Percentiles rank a stretch among this genome's conserved stretches.
phyloP scores from a whole-genome alignment of 306 rosid species.

The Glycine latifolia region DNA sequence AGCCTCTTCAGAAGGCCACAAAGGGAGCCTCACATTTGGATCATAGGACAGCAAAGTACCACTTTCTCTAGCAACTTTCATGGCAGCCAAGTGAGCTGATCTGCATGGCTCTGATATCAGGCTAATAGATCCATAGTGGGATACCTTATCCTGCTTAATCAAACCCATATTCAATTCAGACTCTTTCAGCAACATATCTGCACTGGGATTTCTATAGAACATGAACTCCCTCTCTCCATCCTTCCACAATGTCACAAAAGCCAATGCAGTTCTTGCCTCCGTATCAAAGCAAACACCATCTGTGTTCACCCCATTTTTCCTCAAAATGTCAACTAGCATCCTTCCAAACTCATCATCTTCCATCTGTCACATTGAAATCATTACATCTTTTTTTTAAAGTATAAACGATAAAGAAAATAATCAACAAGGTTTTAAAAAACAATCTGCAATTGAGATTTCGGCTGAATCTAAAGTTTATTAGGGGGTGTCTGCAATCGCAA shows the following conservation, averaged over 20 bases:
- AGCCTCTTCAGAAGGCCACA: constrained; percentile 74
- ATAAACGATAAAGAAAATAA: not conserved
- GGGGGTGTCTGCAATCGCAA: not conserved
- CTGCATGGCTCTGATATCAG: constrained; percentile 74
- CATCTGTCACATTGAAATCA: constrained; percentile 48
- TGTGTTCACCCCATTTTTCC: constrained; percentile 56
- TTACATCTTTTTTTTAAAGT: not conserved
- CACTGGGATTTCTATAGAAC: constrained; percentile 80
- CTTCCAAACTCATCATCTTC: constrained; percentile 78
- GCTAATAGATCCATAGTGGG: constrained; percentile 78
- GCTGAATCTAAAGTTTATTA: not conserved
- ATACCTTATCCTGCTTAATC: constrained; percentile 64
- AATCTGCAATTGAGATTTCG: not conserved
- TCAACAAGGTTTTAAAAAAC: not conserved
- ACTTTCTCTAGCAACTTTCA: constrained; percentile 65
- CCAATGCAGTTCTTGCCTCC: constrained; percentile 77
- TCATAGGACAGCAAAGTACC: constrained; percentile 76
- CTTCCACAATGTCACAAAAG: constrained; percentile 67
- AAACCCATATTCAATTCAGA: constrained; percentile 61
- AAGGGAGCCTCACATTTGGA: constrained; percentile 68
- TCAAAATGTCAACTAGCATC: constrained; percentile 67
- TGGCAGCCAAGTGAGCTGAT: constrained; percentile 77
- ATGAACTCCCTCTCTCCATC: constrained; percentile 84
- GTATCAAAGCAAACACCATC: constrained; percentile 62
- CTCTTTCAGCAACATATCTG: constrained; percentile 69